Base-by-base conservation (phyloP, 495 filamentous ascomycete species). In the Aspergillus sparsus region DNA sequence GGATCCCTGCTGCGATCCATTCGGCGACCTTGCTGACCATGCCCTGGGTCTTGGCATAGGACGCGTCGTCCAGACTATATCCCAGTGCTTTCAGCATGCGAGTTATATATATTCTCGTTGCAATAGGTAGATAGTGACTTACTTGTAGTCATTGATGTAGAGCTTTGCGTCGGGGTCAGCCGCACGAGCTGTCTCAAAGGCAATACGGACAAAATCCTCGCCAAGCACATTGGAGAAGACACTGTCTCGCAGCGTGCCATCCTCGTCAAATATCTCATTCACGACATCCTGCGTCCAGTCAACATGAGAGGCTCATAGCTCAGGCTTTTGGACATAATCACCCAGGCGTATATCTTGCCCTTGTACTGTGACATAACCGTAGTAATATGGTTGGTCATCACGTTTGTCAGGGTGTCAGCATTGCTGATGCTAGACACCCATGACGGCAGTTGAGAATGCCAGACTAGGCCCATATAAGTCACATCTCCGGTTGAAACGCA, bases 11-110 rank as follows among this genome's bases (percentile, higher is more conserved):
- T 9, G 80, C 76, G 41, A 87, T 65, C 85, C 87, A 90, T 64
- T 85, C 82, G 72, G 82, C 83, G 68, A 90, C 88, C 66, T 87
- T 75, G 47, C 59, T 71, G 45, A 85, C 80, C 80, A 90, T 85
- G 53, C 84, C 87, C 27, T 63, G 76, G 34, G 81, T 83, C 72
- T 90, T 90, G 62, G 78, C 71, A 60, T 81, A 73, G 52, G 45
- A 62, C 46, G 77, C 71, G 11, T 58, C 60, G 63, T 81, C 79
- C 50, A 74, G 60, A 58, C 71, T 74, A 47, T 0, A 15, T 15
- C 0, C 21, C 21, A 1, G 21, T 27, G 21, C 21, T 27, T 27
- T 27, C 21, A 27, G 21, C 3, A 27, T 27, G 21, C 21, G 21
- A 27, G 3, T 27, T 27, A 27, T 27, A 3, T 27, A 27, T 27